Conservation (phyloP, 2,329 filamentous ascomycete genomes). For the Colletotrichum godetiae region DNA sequence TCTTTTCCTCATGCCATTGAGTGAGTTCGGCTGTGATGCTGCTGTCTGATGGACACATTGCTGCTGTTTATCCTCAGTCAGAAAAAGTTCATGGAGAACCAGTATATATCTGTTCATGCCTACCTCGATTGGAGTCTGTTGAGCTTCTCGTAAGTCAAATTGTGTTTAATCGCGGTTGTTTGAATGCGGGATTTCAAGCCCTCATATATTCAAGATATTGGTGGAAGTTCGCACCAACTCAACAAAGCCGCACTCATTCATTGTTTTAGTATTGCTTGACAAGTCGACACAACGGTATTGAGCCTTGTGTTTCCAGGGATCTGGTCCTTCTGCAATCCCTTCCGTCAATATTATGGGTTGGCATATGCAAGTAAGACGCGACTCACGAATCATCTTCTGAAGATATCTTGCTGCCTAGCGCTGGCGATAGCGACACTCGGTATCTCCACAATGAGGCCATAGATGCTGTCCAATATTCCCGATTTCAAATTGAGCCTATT, state of each 20-base stretch:
- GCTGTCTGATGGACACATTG: not conserved
- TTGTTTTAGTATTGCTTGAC: not conserved
- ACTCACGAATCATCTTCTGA: not conserved
- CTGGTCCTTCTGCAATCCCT: not conserved
- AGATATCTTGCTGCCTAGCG: not conserved
- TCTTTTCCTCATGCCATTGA: not conserved
- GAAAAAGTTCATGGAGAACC: too few relatives aligned
- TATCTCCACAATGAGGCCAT: not conserved
- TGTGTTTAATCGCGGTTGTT: not conserved
- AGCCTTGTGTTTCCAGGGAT: not conserved
- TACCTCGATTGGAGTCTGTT: too few relatives aligned
- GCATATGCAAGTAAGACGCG: not conserved
- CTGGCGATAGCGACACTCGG: not conserved
- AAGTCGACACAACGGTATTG: not conserved
- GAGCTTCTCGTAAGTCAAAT: too few relatives aligned
- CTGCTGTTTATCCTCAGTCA: not conserved
- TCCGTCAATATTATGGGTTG: not conserved
- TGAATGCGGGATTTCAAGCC: not conserved
- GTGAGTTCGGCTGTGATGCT: not conserved
- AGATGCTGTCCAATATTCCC: not conserved
- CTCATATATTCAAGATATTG: not conserved
- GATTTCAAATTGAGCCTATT: not conserved
- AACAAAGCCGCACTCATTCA: not conserved
- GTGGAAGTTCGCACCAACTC: not conserved
- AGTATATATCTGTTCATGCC: too few relatives aligned